Evolutionary conservation across 2,329 filamentous ascomycete genomes (phyloP), one percentile per base, ranked within the genome.

Genomic region (Ophioceras dolichostomum): DNA sequence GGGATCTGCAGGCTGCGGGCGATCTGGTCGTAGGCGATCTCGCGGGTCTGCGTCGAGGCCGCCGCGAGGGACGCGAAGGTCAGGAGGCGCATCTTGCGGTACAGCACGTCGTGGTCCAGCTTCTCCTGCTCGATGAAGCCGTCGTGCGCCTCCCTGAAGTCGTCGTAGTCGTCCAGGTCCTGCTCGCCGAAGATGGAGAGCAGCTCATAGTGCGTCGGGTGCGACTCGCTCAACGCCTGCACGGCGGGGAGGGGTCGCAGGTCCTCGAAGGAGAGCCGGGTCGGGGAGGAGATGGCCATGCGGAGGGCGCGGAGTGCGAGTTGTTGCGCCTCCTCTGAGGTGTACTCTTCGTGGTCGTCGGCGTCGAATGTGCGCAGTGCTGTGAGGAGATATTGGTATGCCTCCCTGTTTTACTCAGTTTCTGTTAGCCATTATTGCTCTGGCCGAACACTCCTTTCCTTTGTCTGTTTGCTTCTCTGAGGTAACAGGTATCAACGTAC

Each of bases 131-230:
- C 79, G 43, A 96, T 65, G 65, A 86, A 94, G 44, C 80, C 83
- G 46, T 83, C 74, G 62, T 94, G 85, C 65, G 93, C 85, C 52
- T 93, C 83, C 57, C 85, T 78, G 68, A 96, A 96, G 62, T 94
- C 88, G 59, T 86, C 83, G 67, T 91, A 94, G 62, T 94, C 86
- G 57, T 96, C 88, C 38, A 95, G 77, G 49, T 88, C 83, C 61
- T 96, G 88, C 53, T 91, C 83, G 49, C 85, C 83, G 63, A 96
- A 95, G 54, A 96, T 85, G 53, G 95, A 88, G 39, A 98, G 82
- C 27, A 98, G 76, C 62, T 96, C 86, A 51, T 84, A 88, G 63
- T 89, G 85, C 46, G 83, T 70, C 42, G 83, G 75, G 55, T 95
- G 83, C 36, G 83, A 84, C 53, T 89, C 81, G 56, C 79, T 77